Evolutionary conservation across 208 protist species (phyloP).

Genomic region (Herpetomonas tarakana): DNA sequence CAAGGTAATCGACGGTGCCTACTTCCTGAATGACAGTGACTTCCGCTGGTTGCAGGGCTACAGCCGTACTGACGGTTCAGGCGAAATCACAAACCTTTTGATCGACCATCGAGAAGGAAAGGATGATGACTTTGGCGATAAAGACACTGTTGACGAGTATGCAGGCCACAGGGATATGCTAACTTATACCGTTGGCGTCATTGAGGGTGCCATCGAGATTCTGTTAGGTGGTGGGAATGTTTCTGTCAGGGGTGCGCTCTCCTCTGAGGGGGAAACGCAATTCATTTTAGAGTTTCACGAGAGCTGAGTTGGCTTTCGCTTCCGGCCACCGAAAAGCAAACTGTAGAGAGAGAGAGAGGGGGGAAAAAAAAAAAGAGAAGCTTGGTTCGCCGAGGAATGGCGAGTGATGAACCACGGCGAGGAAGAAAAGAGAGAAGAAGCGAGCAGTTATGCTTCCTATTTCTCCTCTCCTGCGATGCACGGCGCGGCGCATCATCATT

Average conservation of each 20-base stretch:
- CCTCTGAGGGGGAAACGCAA: slow-evolving; percentile 57
- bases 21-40: slow-evolving; percentile 52
- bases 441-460: no score
- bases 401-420: no score
- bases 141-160: slow-evolving; percentile 1
- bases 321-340: slow-evolving; percentile 4
- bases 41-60: slow-evolving; percentile 73
- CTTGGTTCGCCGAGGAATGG: no score
- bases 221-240: slow-evolving; percentile 27
- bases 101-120: slow-evolving; percentile 6
- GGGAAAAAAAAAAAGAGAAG: background rate
- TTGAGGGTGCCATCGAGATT: slow-evolving; percentile 43
- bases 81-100: slow-evolving; percentile 1
- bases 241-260: slow-evolving; percentile 38
- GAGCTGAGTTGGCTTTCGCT: background rate
- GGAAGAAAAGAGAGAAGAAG: no score
- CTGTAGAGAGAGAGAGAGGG: slow-evolving; percentile 1
- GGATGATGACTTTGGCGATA: background rate
- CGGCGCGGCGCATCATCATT: no score
- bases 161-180: slow-evolving; percentile 33
- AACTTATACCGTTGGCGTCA: slow-evolving; percentile 34
- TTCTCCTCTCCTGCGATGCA: no score
- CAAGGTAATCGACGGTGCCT: slow-evolving; percentile 57
- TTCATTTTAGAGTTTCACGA: slow-evolving; percentile 64
- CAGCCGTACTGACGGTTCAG: slow-evolving; percentile 15